Evolutionary conservation across 306 rosid genomes (phyloP).

Genomic region (Quillaja saponaria): DNA sequence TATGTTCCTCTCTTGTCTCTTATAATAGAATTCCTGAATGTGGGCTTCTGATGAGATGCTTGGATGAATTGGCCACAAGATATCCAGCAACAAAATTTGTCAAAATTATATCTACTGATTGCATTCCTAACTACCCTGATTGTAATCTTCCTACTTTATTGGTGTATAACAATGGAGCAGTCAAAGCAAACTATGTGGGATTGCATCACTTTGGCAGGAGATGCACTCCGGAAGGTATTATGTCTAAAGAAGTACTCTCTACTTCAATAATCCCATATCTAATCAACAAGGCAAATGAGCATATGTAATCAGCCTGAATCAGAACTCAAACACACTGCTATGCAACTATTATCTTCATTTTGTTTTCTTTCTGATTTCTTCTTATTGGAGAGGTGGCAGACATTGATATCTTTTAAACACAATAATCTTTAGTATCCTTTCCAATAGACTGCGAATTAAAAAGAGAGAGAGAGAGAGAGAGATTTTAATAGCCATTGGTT

Average conservation of each 20-base stretch:
- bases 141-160: conserved; percentile 80
- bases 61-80: conserved; percentile 75
- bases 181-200: conserved; percentile 88
- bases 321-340: too few relatives aligned
- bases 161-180: conserved; percentile 90
- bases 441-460: too few relatives aligned
- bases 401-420: background rate
- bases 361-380: background rate
- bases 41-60: conserved; percentile 76
- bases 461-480: too few relatives aligned
- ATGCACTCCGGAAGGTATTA: conserved; percentile 92
- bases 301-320: too few relatives aligned
- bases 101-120: conserved; percentile 89
- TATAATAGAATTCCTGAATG: conserved; percentile 68
- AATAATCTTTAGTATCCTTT: background rate
- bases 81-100: conserved; percentile 96
- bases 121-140: conserved; percentile 94
- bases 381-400: background rate
- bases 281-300: too few relatives aligned
- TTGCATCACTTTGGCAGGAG: conserved; percentile 74
- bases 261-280: conserved; percentile 2
- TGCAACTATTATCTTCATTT: too few relatives aligned
- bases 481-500: too few relatives aligned
- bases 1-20: background rate
- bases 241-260: conserved; percentile 4